Evolutionary conservation across 1,284 basidiomycete genomes (phyloP).

Genomic region (Trichosporon sp.): DNA sequence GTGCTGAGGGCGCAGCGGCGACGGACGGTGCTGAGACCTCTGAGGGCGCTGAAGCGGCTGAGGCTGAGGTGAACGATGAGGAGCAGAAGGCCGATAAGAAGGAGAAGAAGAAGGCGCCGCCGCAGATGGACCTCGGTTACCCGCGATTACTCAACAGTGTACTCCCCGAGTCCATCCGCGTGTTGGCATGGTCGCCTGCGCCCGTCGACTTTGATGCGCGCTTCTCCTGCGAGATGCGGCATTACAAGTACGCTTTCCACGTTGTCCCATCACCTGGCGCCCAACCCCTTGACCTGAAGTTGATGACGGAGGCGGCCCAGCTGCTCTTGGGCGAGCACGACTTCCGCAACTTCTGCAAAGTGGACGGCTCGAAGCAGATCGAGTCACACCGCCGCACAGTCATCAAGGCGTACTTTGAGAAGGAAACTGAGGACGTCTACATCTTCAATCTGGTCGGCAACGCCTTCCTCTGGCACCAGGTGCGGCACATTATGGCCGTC

Average conservation of each 20-base stretch:
- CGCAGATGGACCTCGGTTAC: conserved; percentile 65
- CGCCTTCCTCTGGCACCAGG: conserved; percentile 95
- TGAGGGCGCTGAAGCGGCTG: neutral
- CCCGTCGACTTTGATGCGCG: conserved; percentile 72
- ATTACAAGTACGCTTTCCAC: conserved; percentile 97
- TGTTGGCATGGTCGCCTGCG: conserved; percentile 97
- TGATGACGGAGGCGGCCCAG: conserved; percentile 71
- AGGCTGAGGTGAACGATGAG: conserved; percentile 5
- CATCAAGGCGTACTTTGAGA: conserved; percentile 37
- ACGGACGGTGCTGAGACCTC: too few relatives aligned
- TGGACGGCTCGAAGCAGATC: conserved; percentile 93
- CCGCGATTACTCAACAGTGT: conserved; percentile 78
- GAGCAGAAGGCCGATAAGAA: conserved; percentile 6
- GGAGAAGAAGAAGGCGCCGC: neutral
- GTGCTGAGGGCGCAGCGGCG: neutral
- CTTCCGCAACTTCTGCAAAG: conserved; percentile 90
- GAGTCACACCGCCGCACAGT: conserved; percentile 52
- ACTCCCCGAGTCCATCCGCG: conserved; percentile 79
- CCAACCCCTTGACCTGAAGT: conserved; percentile 59
- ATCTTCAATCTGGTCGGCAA: conserved; percentile 83
- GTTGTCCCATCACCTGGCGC: conserved; percentile 35
- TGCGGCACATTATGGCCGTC: conserved; percentile 89
- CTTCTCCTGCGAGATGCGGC: conserved; percentile 77
- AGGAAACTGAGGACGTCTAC: conserved; percentile 41
- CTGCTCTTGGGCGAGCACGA: conserved; percentile 84